Base-by-base conservation (phyloP, 768 basidiomycete genomes). In the Lactarius indigo region DNA sequence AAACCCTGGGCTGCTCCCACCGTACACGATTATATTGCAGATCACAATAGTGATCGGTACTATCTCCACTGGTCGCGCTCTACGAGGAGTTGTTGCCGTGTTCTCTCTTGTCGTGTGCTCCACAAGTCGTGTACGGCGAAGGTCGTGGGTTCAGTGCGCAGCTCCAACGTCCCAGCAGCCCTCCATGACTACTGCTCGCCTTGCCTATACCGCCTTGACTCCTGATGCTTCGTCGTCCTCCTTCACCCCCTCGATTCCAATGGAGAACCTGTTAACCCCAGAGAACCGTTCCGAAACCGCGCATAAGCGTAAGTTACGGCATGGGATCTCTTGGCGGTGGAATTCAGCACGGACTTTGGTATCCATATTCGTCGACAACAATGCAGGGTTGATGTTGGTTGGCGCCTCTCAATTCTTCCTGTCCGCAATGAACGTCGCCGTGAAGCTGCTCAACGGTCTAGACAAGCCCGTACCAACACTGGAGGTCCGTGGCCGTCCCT, bases 321-420 rank as follows among this genome's bases (percentile, higher is more conserved):
- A 15, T 23, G 2, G 26, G 17, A 10, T 55, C 30, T 44, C 52
- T 9, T 8, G 18, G 15, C n/a, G 17, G 42, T 64, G 65, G 69
- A 18, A 50, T 26, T 31, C 55, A 13, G 33, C 44, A 26, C n/a
- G 41, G 10, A 28, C 30, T 12, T 28, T 35, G n/a, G 15, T 64
- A 5, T 66, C 55, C 18, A 35, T 31, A 0, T 54, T 69, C 35
- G 17, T 76, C 28, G 59, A 71, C 42, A 73, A 66, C 54, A 90
- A 91, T 75, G 74, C 78, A 4, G 90, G 90, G 10, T 75, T 92
- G 60, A 74, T 88, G 39, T 79, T 89, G 20, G 81, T 91, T 20
- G 81, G 81, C 6, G 76, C 76, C 3, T 74, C 87, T 12, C 86
- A 89, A 72, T 77, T 85, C 17, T 87, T 87, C 75, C 82, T 87